Base-by-base conservation (phyloP, 129 eudicot species). In the Gnaphalium uliginosum region DNA sequence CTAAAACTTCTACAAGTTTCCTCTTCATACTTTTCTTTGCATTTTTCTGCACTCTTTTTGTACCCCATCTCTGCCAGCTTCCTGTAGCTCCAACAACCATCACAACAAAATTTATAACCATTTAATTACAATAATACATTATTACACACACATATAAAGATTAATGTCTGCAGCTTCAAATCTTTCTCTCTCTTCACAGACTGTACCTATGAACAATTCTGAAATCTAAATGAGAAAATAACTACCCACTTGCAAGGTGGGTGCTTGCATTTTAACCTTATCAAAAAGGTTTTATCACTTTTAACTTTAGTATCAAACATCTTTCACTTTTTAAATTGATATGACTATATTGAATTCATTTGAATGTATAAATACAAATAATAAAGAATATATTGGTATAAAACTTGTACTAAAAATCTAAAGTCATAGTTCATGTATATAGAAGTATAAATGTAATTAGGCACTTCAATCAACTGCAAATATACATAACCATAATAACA, bases 11-110 rank as follows among this genome's bases (percentile, higher is more conserved):
- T 84, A 85, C 87, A 82, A 18, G 84, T 81, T 76, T 92, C 96
- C 50, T 86, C 96, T 37, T 87, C 97, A 82, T 79, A 92, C 77
- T 87, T 92, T 69, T 92, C 89, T 71, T 89, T 92, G 86, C 97
- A 89, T 51, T 86, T 82, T 61, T 92, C 86, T 69, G 91, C 86
- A 85, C 89, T 89, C 48, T 88, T 89, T 83, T 81, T 87, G 73
- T 74, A 89, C 22, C 97, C 97, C 77, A 84, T 78, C 83, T 92
- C 97, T 48, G 59, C 86, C 71, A 92, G 84, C 86, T 89, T 92
- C 83, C 97, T 92, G 93, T 71, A 63, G 64, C 41, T 82, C 83
- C 75, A 80, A 71, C 43, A 78, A 60, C 39, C 81, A 69, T 61
- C 23, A 59, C 29, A 48, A 27, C 46, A 69, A 41, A 19, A 30